phyloP scores from a whole-genome alignment of 176 grass and related monocot genomes.

The Aegilops bicornis region DNA sequence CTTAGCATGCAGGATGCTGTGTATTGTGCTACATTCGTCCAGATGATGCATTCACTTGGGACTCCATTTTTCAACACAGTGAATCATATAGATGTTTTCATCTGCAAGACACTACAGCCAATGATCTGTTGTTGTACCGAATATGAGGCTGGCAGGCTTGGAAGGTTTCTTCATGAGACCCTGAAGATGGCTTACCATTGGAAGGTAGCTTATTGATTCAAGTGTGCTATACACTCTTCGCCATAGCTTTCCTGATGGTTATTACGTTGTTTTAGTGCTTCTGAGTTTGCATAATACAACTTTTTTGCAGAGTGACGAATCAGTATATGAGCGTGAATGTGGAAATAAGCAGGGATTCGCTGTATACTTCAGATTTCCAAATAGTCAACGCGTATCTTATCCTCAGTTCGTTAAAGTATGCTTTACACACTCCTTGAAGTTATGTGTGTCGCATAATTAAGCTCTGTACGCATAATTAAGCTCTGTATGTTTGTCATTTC shows the following conservation, averaged over 20 bases:
- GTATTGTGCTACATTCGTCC: slow-evolving; percentile 95
- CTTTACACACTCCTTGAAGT: slow-evolving; percentile 35
- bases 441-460: slow-evolving; percentile 24
- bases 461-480: slow-evolving; percentile 13
- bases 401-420: slow-evolving; percentile 78
- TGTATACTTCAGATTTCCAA: slow-evolving; percentile 79
- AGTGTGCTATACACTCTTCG: slow-evolving; percentile 6
- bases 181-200: slow-evolving; percentile 95
- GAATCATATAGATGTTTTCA: slow-evolving; percentile 90
- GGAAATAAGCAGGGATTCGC: slow-evolving; percentile 95
- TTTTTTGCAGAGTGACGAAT: slow-evolving; percentile 80
- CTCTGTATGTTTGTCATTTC: slow-evolving; percentile 1
- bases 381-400: slow-evolving; percentile 89
- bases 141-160: slow-evolving; percentile 91
- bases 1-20: slow-evolving; percentile 92
- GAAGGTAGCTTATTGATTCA: slow-evolving; percentile 69
- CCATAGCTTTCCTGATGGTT: slow-evolving; percentile 1
- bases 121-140: slow-evolving; percentile 99
- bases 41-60: slow-evolving; percentile 78
- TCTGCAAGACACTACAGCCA: slow-evolving; percentile 93
- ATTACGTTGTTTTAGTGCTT: slow-evolving; percentile 31
- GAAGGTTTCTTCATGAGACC: slow-evolving; percentile 95
- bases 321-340: slow-evolving; percentile 97
- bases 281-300: slow-evolving; percentile 33
- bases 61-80: slow-evolving; percentile 95